Evolutionary conservation across 2,329 filamentous ascomycete species (phyloP), one percentile per base, ranked within the genome.

Genomic region (Epicoccum sorghinum): DNA sequence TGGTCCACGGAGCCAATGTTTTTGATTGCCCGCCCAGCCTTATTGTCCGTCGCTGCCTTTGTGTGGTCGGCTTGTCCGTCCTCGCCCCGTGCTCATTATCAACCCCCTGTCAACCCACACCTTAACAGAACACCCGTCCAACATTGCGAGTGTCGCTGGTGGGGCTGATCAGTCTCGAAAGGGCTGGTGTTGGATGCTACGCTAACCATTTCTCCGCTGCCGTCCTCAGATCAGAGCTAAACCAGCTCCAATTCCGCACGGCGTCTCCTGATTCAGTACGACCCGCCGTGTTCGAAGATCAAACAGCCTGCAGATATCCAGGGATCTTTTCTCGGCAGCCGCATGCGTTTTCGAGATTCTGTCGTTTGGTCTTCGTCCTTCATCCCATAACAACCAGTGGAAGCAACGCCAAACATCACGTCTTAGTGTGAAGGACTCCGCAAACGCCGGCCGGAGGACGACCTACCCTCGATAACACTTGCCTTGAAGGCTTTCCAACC

Each of bases 241-340:
- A 70, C 65, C 61, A 65, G 65, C 63, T 64, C 68, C 60, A 64
- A 64, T 66, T 64, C 69, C 67, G 68, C 62, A 62, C 56, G 55
- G 54, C 58, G 32, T 54, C 59, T 62, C 66, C 68, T 65, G 64
- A 71, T 70, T 56, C 47, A 70, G 69, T 60, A 66, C 57, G 61
- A 52, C 60, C 54, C 60, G 55, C 59, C 58, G 57, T 50, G 55
- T 60, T 60, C 59, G 61, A 63, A 59, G 56, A 68, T 69, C 67
- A 61, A 52, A 63, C 64, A 61, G 57, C 61, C 66, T 65, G 52
- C 44, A 40, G 53, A 46, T 58, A 55, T 24, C 41, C 65, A 67
- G 56, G 62, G 61, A 64, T 66, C 57, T 52, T 62, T 46, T 53
- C 56, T 65, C 58, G 53, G 60, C 57, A 57, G 27, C 47, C 47